Evolutionary conservation across 2,329 filamentous ascomycete species (phyloP).

Genomic region (Xylaria sp.): DNA sequence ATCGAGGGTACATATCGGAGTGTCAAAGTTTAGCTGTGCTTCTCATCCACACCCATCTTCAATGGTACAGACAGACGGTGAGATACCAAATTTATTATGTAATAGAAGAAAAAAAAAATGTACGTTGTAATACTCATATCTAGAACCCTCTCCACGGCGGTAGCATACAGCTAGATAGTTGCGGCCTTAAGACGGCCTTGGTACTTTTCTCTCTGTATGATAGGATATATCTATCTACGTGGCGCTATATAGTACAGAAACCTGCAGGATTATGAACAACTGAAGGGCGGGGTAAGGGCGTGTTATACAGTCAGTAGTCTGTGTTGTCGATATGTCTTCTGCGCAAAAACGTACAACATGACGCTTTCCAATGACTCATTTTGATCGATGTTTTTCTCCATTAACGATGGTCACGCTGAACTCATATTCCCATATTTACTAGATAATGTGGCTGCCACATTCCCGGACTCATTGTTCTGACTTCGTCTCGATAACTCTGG

Average conservation of each 20-base stretch:
- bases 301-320: background rate
- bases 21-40: too few relatives aligned
- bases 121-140: too few relatives aligned
- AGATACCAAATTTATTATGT: too few relatives aligned
- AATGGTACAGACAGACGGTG: too few relatives aligned
- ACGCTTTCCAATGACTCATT: background rate
- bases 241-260: background rate
- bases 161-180: background rate
- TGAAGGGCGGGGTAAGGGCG: background rate
- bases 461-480: background rate
- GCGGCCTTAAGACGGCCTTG: background rate
- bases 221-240: background rate
- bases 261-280: constrained; percentile 4
- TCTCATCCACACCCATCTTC: too few relatives aligned
- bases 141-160: background rate
- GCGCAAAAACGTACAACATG: background rate
- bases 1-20: too few relatives aligned
- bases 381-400: background rate
- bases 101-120: too few relatives aligned
- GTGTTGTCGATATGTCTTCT: background rate
- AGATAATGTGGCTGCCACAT: background rate
- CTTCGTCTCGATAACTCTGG: background rate
- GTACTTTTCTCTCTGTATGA: background rate
- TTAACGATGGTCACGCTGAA: background rate
- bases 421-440: background rate